Percentiles rank a stretch among this genome's conserved stretches.
phyloP scores from a whole-genome alignment of 148 eudicot species.

The Nepenthes mirabilis region DNA sequence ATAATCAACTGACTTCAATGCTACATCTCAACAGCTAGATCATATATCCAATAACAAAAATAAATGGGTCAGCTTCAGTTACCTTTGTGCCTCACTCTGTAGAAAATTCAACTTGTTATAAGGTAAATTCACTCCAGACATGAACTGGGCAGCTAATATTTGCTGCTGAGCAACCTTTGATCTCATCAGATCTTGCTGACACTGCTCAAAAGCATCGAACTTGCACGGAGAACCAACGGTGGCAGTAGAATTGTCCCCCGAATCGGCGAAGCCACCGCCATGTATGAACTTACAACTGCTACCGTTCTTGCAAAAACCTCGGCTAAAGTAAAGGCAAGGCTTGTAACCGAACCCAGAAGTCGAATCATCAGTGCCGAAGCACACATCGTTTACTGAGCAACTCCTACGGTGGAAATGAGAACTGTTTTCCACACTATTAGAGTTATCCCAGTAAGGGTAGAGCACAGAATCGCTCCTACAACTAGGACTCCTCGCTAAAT shows the following conservation, averaged over 20 bases:
- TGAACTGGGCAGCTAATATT: slow-evolving; percentile 41
- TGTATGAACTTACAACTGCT: slow-evolving; percentile 53
- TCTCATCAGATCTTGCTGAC: slow-evolving; percentile 37
- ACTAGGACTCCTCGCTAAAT: slow-evolving; percentile 35
- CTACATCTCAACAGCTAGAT: background rate
- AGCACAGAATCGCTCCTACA: slow-evolving; percentile 31
- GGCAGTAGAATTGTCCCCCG: slow-evolving; percentile 8
- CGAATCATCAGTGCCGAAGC: slow-evolving; percentile 36
- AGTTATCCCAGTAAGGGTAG: slow-evolving; percentile 21
- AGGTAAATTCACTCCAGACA: slow-evolving; percentile 38
- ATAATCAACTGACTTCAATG: background rate
- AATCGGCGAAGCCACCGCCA: slow-evolving; percentile 18
- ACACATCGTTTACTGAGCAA: slow-evolving; percentile 54
- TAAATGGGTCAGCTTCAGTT: background rate
- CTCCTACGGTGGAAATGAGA: slow-evolving; percentile 44
- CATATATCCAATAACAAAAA: background rate
- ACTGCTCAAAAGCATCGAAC: slow-evolving; percentile 37
- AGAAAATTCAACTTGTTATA: slow-evolving; percentile 37
- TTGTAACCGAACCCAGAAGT: slow-evolving; percentile 41
- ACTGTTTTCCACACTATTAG: slow-evolving; percentile 6
- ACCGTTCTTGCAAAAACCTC: slow-evolving; percentile 74
- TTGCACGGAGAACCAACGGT: slow-evolving; percentile 36
- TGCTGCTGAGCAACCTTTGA: slow-evolving; percentile 54
- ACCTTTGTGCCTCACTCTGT: slow-evolving; percentile 59
- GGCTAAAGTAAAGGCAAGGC: slow-evolving; percentile 56